Conservation (phyloP, 768 basidiomycete species). For the Mycena epipterygia region DNA sequence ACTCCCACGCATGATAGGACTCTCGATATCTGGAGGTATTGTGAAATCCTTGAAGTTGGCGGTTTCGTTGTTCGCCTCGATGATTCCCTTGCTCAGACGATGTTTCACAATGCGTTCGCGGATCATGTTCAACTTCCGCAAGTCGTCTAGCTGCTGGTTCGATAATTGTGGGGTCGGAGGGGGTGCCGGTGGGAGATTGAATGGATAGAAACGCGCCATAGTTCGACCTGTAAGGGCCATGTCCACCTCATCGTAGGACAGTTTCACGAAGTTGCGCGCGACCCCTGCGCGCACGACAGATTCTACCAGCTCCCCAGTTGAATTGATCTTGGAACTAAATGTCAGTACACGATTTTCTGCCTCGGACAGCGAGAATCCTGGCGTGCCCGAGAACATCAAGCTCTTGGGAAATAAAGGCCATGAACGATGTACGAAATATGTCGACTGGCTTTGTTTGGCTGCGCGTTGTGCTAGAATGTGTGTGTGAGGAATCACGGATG, state of each 20-base stretch:
- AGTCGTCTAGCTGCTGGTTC: slow-evolving; percentile 14
- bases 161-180: slow-evolving; percentile 5
- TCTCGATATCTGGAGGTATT: slow-evolving; percentile 49
- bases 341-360: slow-evolving; percentile 68
- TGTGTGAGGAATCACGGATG: slow-evolving; percentile 78
- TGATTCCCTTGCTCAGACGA: slow-evolving; percentile 38
- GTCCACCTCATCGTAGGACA: slow-evolving; percentile 82
- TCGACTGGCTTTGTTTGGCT: slow-evolving; percentile 59
- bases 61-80: slow-evolving; percentile 41
- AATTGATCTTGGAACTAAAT: slow-evolving; percentile 81
- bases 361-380: slow-evolving; percentile 58
- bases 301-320: slow-evolving; percentile 76
- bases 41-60: slow-evolving; percentile 44
- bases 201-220: slow-evolving; percentile 53
- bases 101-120: neutral
- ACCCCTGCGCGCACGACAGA: slow-evolving; percentile 78
- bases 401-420: slow-evolving; percentile 81
- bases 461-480: slow-evolving; percentile 76
- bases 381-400: slow-evolving; percentile 59
- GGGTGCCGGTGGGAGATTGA: slow-evolving; percentile 48
- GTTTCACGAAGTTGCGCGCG: slow-evolving; percentile 72
- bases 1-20: slow-evolving; percentile 47
- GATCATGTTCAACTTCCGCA: slow-evolving; percentile 16
- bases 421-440: slow-evolving; percentile 76
- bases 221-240: slow-evolving; percentile 51